Percentiles rank a stretch among this genome's conserved stretches.
Conservation (phyloP, 176 grass and related monocot genomes). For the Cenchrus americanus region DNA sequence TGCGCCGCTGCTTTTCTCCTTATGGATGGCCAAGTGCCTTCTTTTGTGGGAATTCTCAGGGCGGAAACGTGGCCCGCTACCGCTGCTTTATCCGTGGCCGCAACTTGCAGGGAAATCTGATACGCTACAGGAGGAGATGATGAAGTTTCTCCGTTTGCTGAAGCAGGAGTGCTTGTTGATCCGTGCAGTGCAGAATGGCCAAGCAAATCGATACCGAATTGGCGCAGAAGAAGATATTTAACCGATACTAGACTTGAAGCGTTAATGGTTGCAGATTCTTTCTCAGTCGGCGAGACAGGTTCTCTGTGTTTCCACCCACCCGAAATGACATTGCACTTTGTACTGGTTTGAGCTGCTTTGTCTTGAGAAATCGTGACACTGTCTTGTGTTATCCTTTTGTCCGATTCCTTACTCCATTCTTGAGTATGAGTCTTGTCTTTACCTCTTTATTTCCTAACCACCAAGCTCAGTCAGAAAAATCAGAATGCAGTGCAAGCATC, state of each 20-base stretch:
- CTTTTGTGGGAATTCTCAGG: not conserved
- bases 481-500: not conserved
- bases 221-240: not conserved
- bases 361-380: not conserved
- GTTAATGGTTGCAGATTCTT: not conserved
- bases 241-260: not conserved
- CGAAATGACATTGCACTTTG: not conserved
- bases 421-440: not conserved
- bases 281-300: slow-evolving; percentile 10
- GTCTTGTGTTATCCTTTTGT: slow-evolving; percentile 18
- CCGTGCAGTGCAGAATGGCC: not conserved
- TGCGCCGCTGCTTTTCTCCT: not conserved
- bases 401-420: slow-evolving; percentile 33
- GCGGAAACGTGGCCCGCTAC: not conserved
- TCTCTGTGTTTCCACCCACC: not conserved
- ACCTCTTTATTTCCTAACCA: slow-evolving; percentile 13
- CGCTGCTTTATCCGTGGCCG: slow-evolving; percentile 17
- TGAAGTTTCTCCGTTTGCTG: not conserved
- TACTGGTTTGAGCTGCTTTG: not conserved
- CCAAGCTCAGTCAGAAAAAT: not conserved
- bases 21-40: not conserved
- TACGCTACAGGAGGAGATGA: not conserved
- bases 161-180: not conserved
- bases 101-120: too few relatives aligned
- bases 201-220: not conserved